These are phyloP conservation scores for Gracilaria vermiculophylla DNA, from an alignment of 23 red algal genomes.

Conservation along the genomic window DNA sequence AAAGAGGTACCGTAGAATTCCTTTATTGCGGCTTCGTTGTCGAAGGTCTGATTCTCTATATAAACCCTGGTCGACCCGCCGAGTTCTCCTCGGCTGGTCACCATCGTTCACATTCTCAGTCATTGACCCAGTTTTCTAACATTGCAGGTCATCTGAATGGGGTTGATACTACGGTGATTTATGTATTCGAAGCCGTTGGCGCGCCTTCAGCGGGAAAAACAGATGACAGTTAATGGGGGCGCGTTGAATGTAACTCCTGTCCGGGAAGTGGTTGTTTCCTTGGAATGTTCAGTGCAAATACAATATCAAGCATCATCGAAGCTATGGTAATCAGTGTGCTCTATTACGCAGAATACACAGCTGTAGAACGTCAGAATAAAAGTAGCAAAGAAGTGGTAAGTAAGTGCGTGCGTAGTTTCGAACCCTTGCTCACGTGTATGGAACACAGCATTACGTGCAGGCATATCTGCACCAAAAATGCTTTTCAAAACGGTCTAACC, in stretches of 20 bases:
- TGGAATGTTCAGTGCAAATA: slow-evolving; percentile 99
- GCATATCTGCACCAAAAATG: slow-evolving; percentile 85
- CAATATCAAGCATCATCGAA: slow-evolving; percentile 93
- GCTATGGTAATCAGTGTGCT: slow-evolving; percentile 95
- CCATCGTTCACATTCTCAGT: too few species aligned
- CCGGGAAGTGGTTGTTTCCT: slow-evolving; percentile 90
- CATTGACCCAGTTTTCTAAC: too few species aligned
- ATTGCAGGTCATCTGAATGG: slow-evolving; percentile 87
- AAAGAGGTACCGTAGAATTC: too few species aligned
- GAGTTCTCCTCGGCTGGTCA: too few species aligned
- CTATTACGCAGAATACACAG: slow-evolving; percentile 91
- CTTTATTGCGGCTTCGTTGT: too few species aligned
- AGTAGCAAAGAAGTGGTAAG: slow-evolving; percentile 69
- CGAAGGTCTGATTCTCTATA: too few species aligned
- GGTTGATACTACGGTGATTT: slow-evolving; percentile 86
- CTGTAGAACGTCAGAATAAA: slow-evolving; percentile 72
- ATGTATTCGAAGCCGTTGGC: slow-evolving; percentile 94
- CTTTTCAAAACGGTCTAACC: slow-evolving; percentile 95
- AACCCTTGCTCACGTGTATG: slow-evolving; percentile 94
- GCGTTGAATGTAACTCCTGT: slow-evolving; percentile 82
- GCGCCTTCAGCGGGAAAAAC: slow-evolving; percentile 86
- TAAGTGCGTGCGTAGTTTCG: slow-evolving; percentile 74
- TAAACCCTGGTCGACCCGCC: too few species aligned
- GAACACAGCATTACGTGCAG: slow-evolving; percentile 84
- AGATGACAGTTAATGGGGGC: slow-evolving; percentile 67